Evolutionary conservation across 768 basidiomycete species (phyloP), one percentile per base, ranked within the genome.

Genomic region (Lactifluus subvellereus): DNA sequence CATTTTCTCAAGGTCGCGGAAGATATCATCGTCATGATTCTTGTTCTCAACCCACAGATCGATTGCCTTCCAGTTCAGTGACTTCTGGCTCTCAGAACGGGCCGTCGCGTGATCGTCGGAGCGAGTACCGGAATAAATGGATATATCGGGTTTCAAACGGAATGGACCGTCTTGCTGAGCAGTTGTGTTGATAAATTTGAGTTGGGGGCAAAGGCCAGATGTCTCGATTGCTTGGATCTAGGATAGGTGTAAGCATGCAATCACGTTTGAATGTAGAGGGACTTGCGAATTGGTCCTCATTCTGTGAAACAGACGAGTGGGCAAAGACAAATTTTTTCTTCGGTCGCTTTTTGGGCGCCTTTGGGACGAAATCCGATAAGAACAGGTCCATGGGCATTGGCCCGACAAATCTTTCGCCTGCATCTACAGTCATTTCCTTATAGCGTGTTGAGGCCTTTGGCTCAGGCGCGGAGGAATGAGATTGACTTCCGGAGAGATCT

Each of bases 41-140:
- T 59, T 59, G 4, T 59, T 52, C 30, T 52, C 50, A n/a, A 59
- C 11, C 58, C 50, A 59, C 49, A 52, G n/a, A 13, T 52, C 42
- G 5, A 59, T 54, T n/a, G 49, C 48, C 30, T 30, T 52, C 53
- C 69, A 62, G 49, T 45, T 64, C 14, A 52, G 37, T 14, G 50
- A 11, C 30, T 6, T 4, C n/a, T 13, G 9, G 8, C 32, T 27
- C 40, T 37, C 14, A 14, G 40, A 53, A 45, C 9, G n/a, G 20
- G 20, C 45, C n/a, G 6, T 22, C 45, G 45, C 3, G n/a, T n/a
- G 9, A 47, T 59, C 49, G 64, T 14, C 30, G 40, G 6, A 30
- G n/a, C 3, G 18, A 52, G 10, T 18, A 38, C 38, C 35, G 6
- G 57, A 58, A 49, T 50, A 58, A 30, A 58, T 51, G 27, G 48